Percentiles rank a stretch among this genome's conserved stretches.
Conservation (phyloP, 2,329 filamentous ascomycete species). For the Fusarium odoratissimum region DNA sequence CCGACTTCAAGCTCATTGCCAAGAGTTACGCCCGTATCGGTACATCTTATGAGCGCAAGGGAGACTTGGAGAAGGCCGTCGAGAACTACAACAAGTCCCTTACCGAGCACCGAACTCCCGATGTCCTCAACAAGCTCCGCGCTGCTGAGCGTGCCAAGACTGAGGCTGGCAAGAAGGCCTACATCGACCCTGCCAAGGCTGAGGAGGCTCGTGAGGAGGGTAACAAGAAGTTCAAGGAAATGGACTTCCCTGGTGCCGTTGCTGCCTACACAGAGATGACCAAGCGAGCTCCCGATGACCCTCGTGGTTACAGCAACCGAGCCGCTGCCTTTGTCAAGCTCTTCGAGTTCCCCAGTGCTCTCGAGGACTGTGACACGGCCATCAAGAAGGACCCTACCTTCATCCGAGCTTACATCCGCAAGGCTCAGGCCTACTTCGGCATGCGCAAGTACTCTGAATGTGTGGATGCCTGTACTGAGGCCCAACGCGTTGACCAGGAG, state of each 20-base stretch:
- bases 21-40: constrained; percentile 98
- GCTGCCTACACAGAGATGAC: constrained; percentile 96
- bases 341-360: constrained; percentile 91
- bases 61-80: constrained; percentile 82
- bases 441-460: constrained; percentile 99
- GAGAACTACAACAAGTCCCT: constrained; percentile 93
- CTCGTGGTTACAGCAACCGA: constrained; percentile 96
- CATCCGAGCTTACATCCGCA: constrained; percentile 95
- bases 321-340: constrained; percentile 97
- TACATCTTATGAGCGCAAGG: constrained; percentile 90
- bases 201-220: constrained; percentile 95
- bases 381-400: constrained; percentile 93
- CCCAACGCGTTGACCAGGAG: constrained; percentile 78
- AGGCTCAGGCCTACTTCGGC: constrained; percentile 93
- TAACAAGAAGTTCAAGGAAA: constrained; percentile 97
- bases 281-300: constrained; percentile 92
- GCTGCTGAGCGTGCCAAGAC: constrained; percentile 88
- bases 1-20: constrained; percentile 98
- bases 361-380: constrained; percentile 91
- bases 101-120: constrained; percentile 95
- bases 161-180: constrained; percentile 79
- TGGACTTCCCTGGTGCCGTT: constrained; percentile 94
- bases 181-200: constrained; percentile 90
- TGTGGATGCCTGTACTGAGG: constrained; percentile 88
- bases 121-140: constrained; percentile 92